A percentile compares a stretch with the other conserved stretches of the same genome.
Conservation (phyloP, 2,329 filamentous ascomycete genomes). For the Aureobasidium sp. region DNA sequence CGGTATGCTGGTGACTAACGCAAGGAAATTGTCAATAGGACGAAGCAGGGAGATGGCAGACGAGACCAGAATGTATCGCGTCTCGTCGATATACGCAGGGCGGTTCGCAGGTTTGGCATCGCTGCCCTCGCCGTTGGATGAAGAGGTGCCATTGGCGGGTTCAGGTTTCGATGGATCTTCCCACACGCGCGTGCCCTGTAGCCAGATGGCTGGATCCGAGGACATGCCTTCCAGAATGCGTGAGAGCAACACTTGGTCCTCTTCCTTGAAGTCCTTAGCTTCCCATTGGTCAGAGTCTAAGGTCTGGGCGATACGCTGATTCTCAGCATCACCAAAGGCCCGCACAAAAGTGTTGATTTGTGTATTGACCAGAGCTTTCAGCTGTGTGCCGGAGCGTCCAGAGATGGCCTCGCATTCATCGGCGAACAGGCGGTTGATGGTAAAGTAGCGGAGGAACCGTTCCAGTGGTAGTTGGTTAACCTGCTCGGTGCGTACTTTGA, state of each 20-base stretch:
- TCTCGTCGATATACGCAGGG: constrained; percentile 68
- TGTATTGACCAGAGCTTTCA: constrained; percentile 73
- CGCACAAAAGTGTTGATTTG: constrained; percentile 78
- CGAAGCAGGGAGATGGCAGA: constrained; percentile 76
- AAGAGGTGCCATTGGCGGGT: constrained; percentile 27
- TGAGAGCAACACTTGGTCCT: constrained; percentile 53
- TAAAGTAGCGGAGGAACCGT: constrained; percentile 74
- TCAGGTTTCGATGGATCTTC: constrained; percentile 28
- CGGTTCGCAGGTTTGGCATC: constrained; percentile 22
- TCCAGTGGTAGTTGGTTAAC: constrained; percentile 59
- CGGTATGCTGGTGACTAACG: constrained; percentile 76
- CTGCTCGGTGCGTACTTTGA: constrained; percentile 71
- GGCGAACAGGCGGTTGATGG: constrained; percentile 72
- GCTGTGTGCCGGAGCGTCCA: constrained; percentile 64
- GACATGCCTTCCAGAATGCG: constrained; percentile 64
- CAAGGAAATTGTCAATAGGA: constrained; percentile 75
- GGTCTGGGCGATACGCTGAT: constrained; percentile 64
- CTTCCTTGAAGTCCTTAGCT: constrained; percentile 65
- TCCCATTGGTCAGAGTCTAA: constrained; percentile 80
- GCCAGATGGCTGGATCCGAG: constrained; percentile 62
- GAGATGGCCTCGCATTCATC: constrained; percentile 83
- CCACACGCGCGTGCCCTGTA: constrained; percentile 50
- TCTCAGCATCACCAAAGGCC: constrained; percentile 62
- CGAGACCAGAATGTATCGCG: constrained; percentile 77
- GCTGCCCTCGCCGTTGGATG: constrained; percentile 22